Base-by-base conservation (phyloP, 2,329 filamentous ascomycete genomes). In the Mycosphaerella sp. region DNA sequence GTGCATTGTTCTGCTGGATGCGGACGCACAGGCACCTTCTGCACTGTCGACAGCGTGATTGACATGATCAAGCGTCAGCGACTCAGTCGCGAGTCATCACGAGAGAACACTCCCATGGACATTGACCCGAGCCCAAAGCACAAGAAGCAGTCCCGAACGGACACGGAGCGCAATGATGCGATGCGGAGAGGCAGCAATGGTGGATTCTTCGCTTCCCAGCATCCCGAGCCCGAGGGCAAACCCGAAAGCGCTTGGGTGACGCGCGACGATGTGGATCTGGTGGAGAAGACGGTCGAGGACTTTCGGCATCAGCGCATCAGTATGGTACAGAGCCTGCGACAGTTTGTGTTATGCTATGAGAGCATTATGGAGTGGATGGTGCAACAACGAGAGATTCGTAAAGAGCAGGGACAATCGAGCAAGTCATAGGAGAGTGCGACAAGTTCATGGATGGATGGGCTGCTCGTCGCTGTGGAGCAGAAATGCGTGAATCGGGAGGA, bases 1-100 rank as follows among this genome's bases (percentile, higher is more conserved):
- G 92, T 98, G 0, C 93, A 98, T 69, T 98, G 93, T 73, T 95
- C 89, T 51, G 93, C 93, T 3, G 93, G 93, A 0, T 98, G 93
- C 72, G 93, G 93, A 0, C 86, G 93, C 11, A 98, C 93, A 0
- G 93, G 93, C 3, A 92, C 93, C 0, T 98, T 97, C 67, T 97
- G 93, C 70, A 95, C 93, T 0, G 90, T 97, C 12, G 93, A 97
- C 69, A 92, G 86, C 39, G 93, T 97, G 7, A 85, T 97, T 53
- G 91, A 96, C 71, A 95, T 96, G 87, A 75, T 98, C 56, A 95
- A 95, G 74, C 83, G 88, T n/a, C 90, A 95, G 70, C 80, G 76
- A 12, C 43, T 60, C 6, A 59, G 58, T 17, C 69, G 56, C 32
- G 31, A 64, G 54, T 48, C 34, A n/a, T 38, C 67, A 60, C 31